Evolutionary conservation across 257 asterid species (phyloP).

Genomic region (Datura wrightii): DNA sequence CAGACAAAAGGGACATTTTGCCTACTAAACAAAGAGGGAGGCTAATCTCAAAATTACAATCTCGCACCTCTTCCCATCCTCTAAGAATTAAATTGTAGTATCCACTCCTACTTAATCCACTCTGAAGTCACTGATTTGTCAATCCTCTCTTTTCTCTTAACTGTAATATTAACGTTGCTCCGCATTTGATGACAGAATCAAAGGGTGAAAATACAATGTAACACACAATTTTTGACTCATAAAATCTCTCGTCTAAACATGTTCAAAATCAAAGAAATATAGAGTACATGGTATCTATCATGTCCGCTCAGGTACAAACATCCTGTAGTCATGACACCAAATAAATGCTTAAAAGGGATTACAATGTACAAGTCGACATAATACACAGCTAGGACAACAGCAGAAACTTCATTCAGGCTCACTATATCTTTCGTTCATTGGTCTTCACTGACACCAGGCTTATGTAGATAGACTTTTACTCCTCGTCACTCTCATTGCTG

Average conservation of each 20-base stretch:
- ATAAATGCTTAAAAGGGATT: neutral
- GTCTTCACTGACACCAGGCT: conserved; percentile 18
- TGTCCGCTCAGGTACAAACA: neutral
- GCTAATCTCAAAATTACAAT: neutral
- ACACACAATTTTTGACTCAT: conserved; percentile 5
- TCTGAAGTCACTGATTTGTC: neutral
- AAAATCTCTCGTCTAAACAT: neutral
- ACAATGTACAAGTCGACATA: neutral
- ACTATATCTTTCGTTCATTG: neutral
- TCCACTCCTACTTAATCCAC: neutral
- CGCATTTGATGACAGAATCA: neutral
- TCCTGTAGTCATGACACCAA: neutral
- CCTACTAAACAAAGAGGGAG: neutral
- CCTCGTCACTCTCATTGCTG: conserved; percentile 80
- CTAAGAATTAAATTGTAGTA: neutral
- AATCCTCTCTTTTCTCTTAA: neutral
- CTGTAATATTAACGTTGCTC: neutral
- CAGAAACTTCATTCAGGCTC: neutral
- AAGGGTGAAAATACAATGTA: neutral
- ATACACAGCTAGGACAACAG: neutral
- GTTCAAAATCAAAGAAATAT: conserved; percentile 12
- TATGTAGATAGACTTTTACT: conserved; percentile 40
- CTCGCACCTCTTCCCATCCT: neutral
- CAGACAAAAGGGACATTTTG: neutral
- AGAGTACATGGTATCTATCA: neutral